Evolutionary conservation across 108 stramenopile species (phyloP).

Genomic region (Fragilaria crotonensis): DNA sequence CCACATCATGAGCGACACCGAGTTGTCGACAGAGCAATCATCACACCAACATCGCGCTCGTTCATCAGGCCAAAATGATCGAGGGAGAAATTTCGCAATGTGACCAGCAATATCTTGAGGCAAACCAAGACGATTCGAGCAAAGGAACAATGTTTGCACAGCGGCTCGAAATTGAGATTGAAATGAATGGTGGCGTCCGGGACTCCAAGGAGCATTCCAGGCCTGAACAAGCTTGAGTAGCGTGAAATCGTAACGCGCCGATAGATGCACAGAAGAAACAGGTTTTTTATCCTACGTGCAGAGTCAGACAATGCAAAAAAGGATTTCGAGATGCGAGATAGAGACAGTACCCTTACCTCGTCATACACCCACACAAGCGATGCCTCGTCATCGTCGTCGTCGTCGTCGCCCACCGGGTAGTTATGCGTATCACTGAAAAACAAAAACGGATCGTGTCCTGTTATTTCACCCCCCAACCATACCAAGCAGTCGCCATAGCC

Average conservation of each 20-base stretch:
- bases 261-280: conserved; percentile 14
- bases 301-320: conserved; percentile 10
- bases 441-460: conserved; percentile 23
- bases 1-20: conserved; percentile 4
- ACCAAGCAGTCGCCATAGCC: conserved; percentile 50
- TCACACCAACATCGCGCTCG: conserved; percentile 29
- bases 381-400: conserved; percentile 18
- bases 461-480: conserved; percentile 26
- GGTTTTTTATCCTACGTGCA: conserved; percentile 8
- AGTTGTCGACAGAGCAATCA: conserved; percentile 16
- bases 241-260: conserved; percentile 33
- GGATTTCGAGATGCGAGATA: background rate
- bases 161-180: conserved; percentile 20
- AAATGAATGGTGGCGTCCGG: conserved; percentile 35
- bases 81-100: conserved; percentile 32
- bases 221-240: conserved; percentile 27
- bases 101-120: conserved; percentile 25
- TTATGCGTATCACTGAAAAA: conserved; percentile 15
- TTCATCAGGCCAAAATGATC: conserved; percentile 44
- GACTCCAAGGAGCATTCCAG: conserved; percentile 41
- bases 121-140: conserved; percentile 30
- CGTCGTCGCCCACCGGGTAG: background rate
- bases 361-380: conserved; percentile 19
- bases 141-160: conserved; percentile 22
- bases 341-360: conserved; percentile 11